phyloP scores from a whole-genome alignment of 768 basidiomycete species.

The Trametopsis cervina region DNA sequence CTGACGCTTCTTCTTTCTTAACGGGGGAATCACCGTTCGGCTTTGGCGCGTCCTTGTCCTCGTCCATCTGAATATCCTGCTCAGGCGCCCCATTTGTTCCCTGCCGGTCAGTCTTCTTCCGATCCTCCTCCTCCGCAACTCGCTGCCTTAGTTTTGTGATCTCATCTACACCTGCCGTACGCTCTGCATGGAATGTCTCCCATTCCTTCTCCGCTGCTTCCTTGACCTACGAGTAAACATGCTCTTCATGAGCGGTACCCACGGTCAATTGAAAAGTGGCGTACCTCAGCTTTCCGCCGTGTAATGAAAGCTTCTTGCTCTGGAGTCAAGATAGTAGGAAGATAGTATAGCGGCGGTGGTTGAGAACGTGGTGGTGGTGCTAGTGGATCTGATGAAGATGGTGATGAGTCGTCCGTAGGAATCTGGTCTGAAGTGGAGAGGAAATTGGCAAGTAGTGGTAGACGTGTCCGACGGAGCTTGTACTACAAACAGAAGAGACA shows the following conservation, averaged over 20 bases:
- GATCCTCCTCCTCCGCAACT: slow-evolving; percentile 59
- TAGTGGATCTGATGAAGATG: slow-evolving; percentile 29
- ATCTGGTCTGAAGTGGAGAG: slow-evolving; percentile 68
- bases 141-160: slow-evolving; percentile 54
- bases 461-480: slow-evolving; percentile 63
- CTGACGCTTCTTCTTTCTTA: slow-evolving; percentile 17
- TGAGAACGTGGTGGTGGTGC: slow-evolving; percentile 52
- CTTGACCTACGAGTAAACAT: slow-evolving; percentile 37
- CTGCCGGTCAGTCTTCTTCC: slow-evolving; percentile 36
- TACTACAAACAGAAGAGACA: slow-evolving; percentile 35
- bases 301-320: slow-evolving; percentile 63
- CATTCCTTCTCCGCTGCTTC: slow-evolving; percentile 67
- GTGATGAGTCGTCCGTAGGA: slow-evolving; percentile 28
- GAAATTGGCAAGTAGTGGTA: slow-evolving; percentile 72
- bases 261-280: slow-evolving; percentile 12
- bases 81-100: slow-evolving; percentile 18
- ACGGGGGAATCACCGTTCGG: background rate
- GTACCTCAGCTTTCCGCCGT: slow-evolving; percentile 57
- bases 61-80: slow-evolving; percentile 22
- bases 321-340: slow-evolving; percentile 61
- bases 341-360: slow-evolving; percentile 72
- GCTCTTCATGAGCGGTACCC: background rate
- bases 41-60: background rate
- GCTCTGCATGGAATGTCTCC: slow-evolving; percentile 55
- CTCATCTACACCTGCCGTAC: slow-evolving; percentile 50